These are phyloP conservation scores for Escallonia rubra DNA, from an alignment of 129 eudicot species.

Conservation along the genomic window DNA sequence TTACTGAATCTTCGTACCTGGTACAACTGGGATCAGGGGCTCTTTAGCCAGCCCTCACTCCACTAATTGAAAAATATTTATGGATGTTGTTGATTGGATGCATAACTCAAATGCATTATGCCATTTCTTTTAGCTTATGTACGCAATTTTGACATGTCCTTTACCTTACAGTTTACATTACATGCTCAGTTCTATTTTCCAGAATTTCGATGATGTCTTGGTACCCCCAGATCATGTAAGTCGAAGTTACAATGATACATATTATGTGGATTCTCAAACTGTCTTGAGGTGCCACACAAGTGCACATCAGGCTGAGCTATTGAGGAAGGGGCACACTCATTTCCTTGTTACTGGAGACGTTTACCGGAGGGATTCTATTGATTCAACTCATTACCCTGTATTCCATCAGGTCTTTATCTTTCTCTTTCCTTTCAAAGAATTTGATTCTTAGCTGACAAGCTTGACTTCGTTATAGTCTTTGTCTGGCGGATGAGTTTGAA, in stretches of 20 bases:
- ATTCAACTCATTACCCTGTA: conserved; percentile 96
- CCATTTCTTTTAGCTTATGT: neutral
- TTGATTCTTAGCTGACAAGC: neutral
- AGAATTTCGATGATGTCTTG: conserved; percentile 97
- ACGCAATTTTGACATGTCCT: neutral
- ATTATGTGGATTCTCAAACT: conserved; percentile 80
- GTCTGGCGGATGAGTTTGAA: conserved; percentile 8
- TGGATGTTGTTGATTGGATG: no score
- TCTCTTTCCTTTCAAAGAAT: no score
- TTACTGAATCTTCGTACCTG: no score
- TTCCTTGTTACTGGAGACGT: conserved; percentile 97
- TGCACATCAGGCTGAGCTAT: conserved; percentile 95
- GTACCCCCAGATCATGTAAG: conserved; percentile 98
- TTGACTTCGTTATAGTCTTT: neutral
- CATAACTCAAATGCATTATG: no score
- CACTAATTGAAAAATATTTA: no score
- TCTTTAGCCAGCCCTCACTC: no score
- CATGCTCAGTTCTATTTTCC: conserved; percentile 20
- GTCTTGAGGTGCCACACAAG: conserved; percentile 98
- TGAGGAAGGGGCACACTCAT: conserved; percentile 73
- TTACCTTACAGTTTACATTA: neutral
- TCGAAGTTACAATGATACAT: conserved; percentile 95
- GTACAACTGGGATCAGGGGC: no score
- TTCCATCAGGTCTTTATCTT: conserved; percentile 75
- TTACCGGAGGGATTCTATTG: conserved; percentile 95